Evolutionary conservation across 129 eudicot species (phyloP).

Genomic region (Pulicaria dysenterica): DNA sequence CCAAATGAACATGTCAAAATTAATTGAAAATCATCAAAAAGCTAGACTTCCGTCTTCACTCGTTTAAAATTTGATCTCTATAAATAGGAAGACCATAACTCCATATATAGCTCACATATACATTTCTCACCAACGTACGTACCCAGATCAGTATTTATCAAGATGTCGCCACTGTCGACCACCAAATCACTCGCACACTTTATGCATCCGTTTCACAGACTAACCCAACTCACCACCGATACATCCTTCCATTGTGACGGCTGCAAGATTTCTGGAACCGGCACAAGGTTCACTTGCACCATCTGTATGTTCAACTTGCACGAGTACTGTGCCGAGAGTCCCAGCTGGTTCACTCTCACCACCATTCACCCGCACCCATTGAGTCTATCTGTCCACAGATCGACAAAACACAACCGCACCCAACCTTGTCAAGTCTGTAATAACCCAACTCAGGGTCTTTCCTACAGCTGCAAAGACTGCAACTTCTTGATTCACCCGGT

Average conservation of each 20-base stretch:
- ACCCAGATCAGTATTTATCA: background rate
- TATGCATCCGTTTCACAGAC: slow-evolving; percentile 22
- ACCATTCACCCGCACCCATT: background rate
- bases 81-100: background rate
- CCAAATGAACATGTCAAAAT: no score
- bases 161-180: background rate
- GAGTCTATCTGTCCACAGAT: no score
- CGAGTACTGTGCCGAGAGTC: slow-evolving; percentile 23
- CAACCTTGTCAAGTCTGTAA: slow-evolving; percentile 22
- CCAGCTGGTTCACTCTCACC: slow-evolving; percentile 14
- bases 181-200: slow-evolving; percentile 23
- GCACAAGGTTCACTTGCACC: slow-evolving; percentile 29
- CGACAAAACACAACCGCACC: background rate
- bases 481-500: slow-evolving; percentile 21
- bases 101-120: background rate
- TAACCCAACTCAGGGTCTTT: slow-evolving; percentile 17
- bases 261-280: slow-evolving; percentile 21
- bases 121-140: background rate
- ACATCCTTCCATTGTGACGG: slow-evolving; percentile 22
- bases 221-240: slow-evolving; percentile 2
- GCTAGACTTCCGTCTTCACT: background rate
- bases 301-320: slow-evolving; percentile 28
- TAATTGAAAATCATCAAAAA: no score
- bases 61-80: background rate
- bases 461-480: slow-evolving; percentile 15